These are phyloP conservation scores for Dovyalis caffra DNA, from an alignment of 345 rosid species.

Conservation along the genomic window DNA sequence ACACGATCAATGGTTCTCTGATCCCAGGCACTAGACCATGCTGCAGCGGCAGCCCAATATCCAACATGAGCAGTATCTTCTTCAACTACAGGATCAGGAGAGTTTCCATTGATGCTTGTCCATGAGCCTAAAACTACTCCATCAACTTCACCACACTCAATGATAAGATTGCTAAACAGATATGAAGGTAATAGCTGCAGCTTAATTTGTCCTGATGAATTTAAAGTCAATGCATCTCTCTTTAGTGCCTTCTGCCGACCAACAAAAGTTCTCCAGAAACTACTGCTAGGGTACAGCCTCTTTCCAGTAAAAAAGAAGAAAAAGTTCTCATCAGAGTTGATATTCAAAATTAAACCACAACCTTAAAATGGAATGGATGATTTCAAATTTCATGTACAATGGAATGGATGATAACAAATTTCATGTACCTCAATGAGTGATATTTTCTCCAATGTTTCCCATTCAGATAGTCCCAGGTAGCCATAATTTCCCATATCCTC, in stretches of 20 bases:
- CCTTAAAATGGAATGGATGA: conserved; percentile 13
- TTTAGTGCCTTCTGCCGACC: conserved; percentile 49
- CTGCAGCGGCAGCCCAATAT: conserved; percentile 95
- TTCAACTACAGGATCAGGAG: conserved; percentile 44
- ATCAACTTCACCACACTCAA: conserved; percentile 93
- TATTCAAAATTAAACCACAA: conserved; percentile 18
- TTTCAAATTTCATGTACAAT: conserved; percentile 38
- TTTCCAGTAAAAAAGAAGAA: conserved; percentile 40
- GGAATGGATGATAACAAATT: conserved; percentile 6
- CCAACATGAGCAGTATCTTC: conserved; percentile 66
- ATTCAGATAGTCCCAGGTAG: conserved; percentile 71
- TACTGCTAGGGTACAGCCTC: conserved; percentile 95
- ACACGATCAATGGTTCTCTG: conserved; percentile 91
- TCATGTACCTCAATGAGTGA: conserved; percentile 78
- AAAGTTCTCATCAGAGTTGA: conserved; percentile 23
- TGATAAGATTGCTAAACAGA: conserved; percentile 36
- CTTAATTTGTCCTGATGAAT: conserved; percentile 42
- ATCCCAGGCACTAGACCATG: conserved; percentile 93
- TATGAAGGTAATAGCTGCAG: conserved; percentile 47
- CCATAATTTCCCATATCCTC: conserved; percentile 79
- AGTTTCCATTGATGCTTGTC: conserved; percentile 57
- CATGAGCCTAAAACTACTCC: conserved; percentile 94
- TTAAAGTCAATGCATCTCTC: conserved; percentile 34
- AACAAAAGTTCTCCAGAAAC: conserved; percentile 80
- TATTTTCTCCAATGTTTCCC: conserved; percentile 70